Conservation (phyloP, 148 eudicot genomes). For the Silene latifolia region DNA sequence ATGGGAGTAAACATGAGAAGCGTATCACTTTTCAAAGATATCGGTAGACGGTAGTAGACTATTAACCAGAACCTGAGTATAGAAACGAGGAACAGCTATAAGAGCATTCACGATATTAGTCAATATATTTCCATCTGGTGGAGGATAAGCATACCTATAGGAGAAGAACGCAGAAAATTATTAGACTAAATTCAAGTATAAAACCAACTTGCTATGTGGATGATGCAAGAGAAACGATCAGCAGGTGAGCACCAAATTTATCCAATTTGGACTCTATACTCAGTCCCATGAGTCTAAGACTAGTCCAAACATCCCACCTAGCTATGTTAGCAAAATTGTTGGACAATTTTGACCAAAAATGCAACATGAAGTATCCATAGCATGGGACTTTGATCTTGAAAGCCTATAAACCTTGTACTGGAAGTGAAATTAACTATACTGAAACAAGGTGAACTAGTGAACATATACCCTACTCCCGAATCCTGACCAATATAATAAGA, state of each 20-base stretch:
- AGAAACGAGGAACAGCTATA: slow-evolving; percentile 94
- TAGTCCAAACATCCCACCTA: background rate
- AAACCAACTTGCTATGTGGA: background rate
- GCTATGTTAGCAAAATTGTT: no score
- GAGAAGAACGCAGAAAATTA: slow-evolving; percentile 17
- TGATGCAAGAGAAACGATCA: background rate
- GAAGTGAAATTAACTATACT: background rate
- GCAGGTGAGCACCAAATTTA: background rate
- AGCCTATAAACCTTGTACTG: background rate
- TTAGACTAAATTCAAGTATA: background rate
- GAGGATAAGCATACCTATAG: slow-evolving; percentile 86
- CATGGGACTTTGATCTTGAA: background rate
- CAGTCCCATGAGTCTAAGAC: background rate
- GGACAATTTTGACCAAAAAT: no score
- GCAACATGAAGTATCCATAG: background rate
- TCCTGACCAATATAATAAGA: background rate
- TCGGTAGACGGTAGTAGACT: background rate
- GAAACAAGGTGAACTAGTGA: background rate
- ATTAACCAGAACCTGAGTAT: slow-evolving; percentile 58
- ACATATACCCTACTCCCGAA: background rate
- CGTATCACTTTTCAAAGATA: background rate
- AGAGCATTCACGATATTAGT: slow-evolving; percentile 92
- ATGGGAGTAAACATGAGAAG: background rate
- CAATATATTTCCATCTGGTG: slow-evolving; percentile 89
- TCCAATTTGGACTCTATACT: background rate